Evolutionary conservation across 768 basidiomycete species (phyloP).

Genomic region (Lactarius sp.): DNA sequence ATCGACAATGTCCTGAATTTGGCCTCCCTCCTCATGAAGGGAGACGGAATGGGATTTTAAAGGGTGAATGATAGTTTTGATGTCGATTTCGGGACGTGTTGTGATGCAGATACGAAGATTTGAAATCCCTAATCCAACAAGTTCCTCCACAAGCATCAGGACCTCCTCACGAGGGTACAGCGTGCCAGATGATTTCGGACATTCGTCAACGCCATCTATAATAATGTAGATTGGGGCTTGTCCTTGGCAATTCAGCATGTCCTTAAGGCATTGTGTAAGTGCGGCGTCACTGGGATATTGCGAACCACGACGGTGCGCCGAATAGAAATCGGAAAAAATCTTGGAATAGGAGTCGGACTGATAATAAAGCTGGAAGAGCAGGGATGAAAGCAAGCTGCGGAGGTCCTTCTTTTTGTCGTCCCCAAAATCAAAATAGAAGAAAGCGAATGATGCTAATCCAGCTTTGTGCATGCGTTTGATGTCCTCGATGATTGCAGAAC

Average conservation of each 20-base stretch:
- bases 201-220: conserved; percentile 1
- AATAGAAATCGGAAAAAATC: neutral
- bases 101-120: neutral
- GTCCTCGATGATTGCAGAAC: neutral
- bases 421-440: neutral
- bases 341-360: neutral
- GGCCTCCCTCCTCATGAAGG: neutral
- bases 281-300: neutral
- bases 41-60: neutral
- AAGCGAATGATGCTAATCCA: neutral
- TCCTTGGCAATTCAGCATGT: neutral
- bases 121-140: neutral
- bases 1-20: neutral
- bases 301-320: neutral
- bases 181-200: neutral
- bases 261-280: neutral
- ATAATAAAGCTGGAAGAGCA: neutral
- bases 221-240: neutral
- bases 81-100: conserved; percentile 1
- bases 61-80: neutral
- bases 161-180: neutral
- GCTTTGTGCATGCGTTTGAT: neutral
- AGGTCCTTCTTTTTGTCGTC: neutral
- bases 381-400: neutral
- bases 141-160: neutral